These are phyloP conservation scores for Pogostemon cablin DNA, from an alignment of 257 asterid genomes.

Conservation along the genomic window DNA sequence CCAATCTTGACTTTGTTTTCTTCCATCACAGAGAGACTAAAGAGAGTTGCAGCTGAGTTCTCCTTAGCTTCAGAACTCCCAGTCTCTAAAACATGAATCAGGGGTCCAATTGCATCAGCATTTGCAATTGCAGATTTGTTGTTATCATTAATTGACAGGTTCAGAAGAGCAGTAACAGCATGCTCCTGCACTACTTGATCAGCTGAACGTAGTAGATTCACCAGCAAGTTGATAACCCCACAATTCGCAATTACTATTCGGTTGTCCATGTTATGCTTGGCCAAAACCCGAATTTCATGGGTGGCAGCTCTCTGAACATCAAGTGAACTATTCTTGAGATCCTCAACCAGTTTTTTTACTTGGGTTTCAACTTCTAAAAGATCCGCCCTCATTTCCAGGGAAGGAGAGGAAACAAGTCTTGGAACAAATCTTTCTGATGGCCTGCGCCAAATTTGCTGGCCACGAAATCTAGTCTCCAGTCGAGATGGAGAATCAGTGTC, in stretches of 20 bases:
- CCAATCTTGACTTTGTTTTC: constrained; percentile 80
- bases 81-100: constrained; percentile 77
- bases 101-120: constrained; percentile 76
- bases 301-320: constrained; percentile 68
- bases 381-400: constrained; percentile 68
- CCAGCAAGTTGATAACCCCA: constrained; percentile 65
- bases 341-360: constrained; percentile 68
- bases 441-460: constrained; percentile 69
- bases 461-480: constrained; percentile 60
- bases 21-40: constrained; percentile 79
- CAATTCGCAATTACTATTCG: constrained; percentile 67
- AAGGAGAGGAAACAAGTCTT: constrained; percentile 60
- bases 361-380: constrained; percentile 65
- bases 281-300: constrained; percentile 66
- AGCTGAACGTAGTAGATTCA: constrained; percentile 56
- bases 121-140: constrained; percentile 80
- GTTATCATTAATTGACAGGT: constrained; percentile 72
- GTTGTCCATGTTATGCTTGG: constrained; percentile 75
- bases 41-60: constrained; percentile 87
- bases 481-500: constrained; percentile 53
- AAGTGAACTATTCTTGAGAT: constrained; percentile 56
- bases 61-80: constrained; percentile 87
- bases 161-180: constrained; percentile 88
- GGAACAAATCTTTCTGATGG: constrained; percentile 66
- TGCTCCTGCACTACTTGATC: constrained; percentile 64